phyloP scores from a whole-genome alignment of 768 basidiomycete genomes.

The Rhizopogon vesiculosus region DNA sequence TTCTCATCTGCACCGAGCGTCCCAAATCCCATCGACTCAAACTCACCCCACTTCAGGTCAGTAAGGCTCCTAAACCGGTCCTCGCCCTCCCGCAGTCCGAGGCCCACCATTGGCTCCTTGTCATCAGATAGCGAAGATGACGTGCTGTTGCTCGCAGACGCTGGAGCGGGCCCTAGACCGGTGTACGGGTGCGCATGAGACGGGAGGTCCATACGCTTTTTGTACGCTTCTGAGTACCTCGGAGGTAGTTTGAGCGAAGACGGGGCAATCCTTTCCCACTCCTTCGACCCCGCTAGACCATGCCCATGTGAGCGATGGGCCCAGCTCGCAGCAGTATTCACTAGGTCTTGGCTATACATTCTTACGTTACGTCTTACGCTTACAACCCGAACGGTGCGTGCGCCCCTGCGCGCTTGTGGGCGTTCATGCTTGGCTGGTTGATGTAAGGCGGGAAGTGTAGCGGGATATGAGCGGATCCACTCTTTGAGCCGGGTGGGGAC shows the following conservation, averaged over 20 bases:
- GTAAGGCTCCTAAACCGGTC: constrained; percentile 78
- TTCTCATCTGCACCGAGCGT: constrained; percentile 46
- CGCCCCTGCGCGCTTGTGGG: constrained; percentile 69
- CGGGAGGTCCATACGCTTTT: constrained; percentile 72
- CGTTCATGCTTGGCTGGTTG: constrained; percentile 42
- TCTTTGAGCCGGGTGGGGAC: constrained; percentile 85
- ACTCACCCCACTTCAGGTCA: constrained; percentile 89
- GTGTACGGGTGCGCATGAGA: constrained; percentile 51
- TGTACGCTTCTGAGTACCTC: constrained; percentile 69
- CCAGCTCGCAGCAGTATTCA: constrained; percentile 59
- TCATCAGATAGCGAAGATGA: constrained; percentile 28
- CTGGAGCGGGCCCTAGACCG: constrained; percentile 21
- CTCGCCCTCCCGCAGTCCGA: constrained; percentile 42
- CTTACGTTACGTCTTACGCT: constrained; percentile 78
- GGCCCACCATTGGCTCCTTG: constrained; percentile 25
- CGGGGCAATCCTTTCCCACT: constrained; percentile 75
- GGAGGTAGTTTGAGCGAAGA: constrained; percentile 55
- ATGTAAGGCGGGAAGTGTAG: constrained; percentile 64
- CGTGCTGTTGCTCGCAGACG: constrained; percentile 42
- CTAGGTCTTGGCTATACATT: constrained; percentile 83
- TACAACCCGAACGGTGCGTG: constrained; percentile 71
- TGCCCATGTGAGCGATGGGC: constrained; percentile 26
- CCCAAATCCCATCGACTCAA: constrained; percentile 81
- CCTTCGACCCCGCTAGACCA: constrained; percentile 56
- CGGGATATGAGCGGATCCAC: constrained; percentile 88